Percentiles rank a stretch among this genome's conserved stretches.
Conservation (phyloP, 495 filamentous ascomycete species). For the Durotheca rogersii region DNA sequence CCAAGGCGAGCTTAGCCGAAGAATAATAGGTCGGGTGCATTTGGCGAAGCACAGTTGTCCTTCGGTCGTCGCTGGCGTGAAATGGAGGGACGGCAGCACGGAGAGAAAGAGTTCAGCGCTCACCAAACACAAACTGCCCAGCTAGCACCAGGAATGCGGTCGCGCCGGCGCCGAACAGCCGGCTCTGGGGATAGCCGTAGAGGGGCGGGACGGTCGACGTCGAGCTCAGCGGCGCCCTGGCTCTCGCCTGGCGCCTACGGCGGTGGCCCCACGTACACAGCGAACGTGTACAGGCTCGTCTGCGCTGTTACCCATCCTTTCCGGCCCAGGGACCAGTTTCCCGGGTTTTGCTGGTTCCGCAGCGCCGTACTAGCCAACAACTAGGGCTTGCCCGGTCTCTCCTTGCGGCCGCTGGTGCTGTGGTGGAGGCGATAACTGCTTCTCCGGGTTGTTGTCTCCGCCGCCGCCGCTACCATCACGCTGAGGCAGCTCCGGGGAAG, state of each 20-base stretch:
- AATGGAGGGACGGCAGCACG: no score
- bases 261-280: constrained; percentile 50
- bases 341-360: constrained; percentile 56
- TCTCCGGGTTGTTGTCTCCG: no score
- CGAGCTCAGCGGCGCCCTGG: constrained; percentile 50
- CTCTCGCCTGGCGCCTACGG: constrained; percentile 47
- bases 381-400: constrained; percentile 46
- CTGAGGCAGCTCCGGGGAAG: no score
- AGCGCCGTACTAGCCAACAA: constrained; percentile 57
- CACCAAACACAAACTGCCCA: constrained; percentile 25
- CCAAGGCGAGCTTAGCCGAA: neutral
- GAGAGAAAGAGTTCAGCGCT: constrained; percentile 6
- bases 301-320: constrained; percentile 50
- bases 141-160: constrained; percentile 17
- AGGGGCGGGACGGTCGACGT: constrained; percentile 55
- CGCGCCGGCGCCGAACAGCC: constrained; percentile 52
- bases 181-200: constrained; percentile 50
- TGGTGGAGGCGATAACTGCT: no score
- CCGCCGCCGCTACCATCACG: no score
- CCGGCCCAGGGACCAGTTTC: constrained; percentile 50
- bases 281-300: constrained; percentile 55
- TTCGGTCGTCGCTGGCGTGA: no score
- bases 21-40: neutral
- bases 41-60: no score
- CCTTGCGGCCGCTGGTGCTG: neutral